These are phyloP conservation scores for Cryptosporidium viatorum DNA, from an alignment of 169 alveolate genomes.

Conservation along the genomic window DNA sequence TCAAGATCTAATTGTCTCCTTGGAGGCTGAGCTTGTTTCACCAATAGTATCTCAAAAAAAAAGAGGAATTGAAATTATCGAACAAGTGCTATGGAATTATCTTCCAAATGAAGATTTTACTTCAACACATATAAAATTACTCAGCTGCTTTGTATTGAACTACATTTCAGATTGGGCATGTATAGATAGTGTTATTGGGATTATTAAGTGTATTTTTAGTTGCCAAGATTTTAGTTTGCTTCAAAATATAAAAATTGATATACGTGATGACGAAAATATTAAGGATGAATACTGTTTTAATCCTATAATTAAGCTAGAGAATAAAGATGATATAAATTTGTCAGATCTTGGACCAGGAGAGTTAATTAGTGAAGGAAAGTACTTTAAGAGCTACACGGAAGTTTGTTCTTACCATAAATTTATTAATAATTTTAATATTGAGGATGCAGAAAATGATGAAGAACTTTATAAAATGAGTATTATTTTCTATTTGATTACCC, in stretches of 20 bases:
- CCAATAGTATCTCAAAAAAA: conserved; percentile 49
- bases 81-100: conserved; percentile 8
- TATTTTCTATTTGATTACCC: conserved; percentile 46
- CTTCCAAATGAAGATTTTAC: conserved; percentile 48
- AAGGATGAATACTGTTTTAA: conserved; percentile 41
- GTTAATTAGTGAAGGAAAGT: not conserved
- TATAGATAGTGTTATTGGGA: conserved; percentile 47
- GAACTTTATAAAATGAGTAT: conserved; percentile 48
- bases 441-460: conserved; percentile 29
- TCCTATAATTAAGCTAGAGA: conserved; percentile 16
- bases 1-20: conserved; percentile 14
- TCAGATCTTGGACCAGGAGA: conserved; percentile 22
- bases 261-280: conserved; percentile 53
- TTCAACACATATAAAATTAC: conserved; percentile 10
- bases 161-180: conserved; percentile 72
- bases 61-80: conserved; percentile 53
- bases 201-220: conserved; percentile 16
- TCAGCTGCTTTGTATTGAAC: conserved; percentile 58
- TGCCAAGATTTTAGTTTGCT: not conserved
- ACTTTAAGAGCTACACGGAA: conserved; percentile 20
- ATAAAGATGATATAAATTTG: not conserved
- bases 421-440: not conserved
- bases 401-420: conserved; percentile 62
- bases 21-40: conserved; percentile 44
- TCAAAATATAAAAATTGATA: conserved; percentile 14